Percentiles rank a stretch among this genome's conserved stretches.
Conservation (phyloP, 164 flowering plant genomes). For the Hamamelis virginiana region DNA sequence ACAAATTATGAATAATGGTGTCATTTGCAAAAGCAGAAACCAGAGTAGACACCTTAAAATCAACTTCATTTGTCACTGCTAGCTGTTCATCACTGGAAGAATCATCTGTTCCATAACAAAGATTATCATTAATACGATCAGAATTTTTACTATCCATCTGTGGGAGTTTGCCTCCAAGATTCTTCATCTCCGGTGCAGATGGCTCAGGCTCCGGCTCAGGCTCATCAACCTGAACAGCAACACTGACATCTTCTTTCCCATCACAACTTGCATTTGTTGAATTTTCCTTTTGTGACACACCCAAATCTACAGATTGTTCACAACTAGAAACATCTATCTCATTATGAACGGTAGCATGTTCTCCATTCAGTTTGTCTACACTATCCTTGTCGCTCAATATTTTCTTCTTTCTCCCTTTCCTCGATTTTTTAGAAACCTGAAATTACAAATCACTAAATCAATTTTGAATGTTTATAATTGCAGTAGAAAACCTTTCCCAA, state of each 20-base stretch:
- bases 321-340: slow-evolving; percentile 25
- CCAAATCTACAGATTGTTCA: slow-evolving; percentile 25
- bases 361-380: slow-evolving; percentile 18
- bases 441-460: slow-evolving; percentile 21
- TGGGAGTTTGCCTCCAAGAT: slow-evolving; percentile 18
- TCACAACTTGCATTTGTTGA: slow-evolving; percentile 20
- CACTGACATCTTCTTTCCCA: slow-evolving; percentile 24
- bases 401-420: slow-evolving; percentile 56
- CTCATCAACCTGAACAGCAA: slow-evolving; percentile 25
- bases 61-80: slow-evolving; percentile 61
- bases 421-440: slow-evolving; percentile 79
- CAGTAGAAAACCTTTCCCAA: background rate
- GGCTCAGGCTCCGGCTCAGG: slow-evolving; percentile 28
- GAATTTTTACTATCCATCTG: slow-evolving; percentile 20
- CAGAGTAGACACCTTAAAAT: slow-evolving; percentile 66
- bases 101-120: slow-evolving; percentile 34
- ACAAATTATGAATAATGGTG: slow-evolving; percentile 62
- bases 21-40: slow-evolving; percentile 68
- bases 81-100: slow-evolving; percentile 69
- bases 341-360: slow-evolving; percentile 16
- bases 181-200: slow-evolving; percentile 12
- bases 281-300: slow-evolving; percentile 9
- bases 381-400: slow-evolving; percentile 21
- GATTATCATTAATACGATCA: slow-evolving; percentile 27
- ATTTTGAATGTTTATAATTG: slow-evolving; percentile 7